Evolutionary conservation across 352 stramenopile genomes (phyloP).

Genomic region (Thraustotheca clavata): DNA sequence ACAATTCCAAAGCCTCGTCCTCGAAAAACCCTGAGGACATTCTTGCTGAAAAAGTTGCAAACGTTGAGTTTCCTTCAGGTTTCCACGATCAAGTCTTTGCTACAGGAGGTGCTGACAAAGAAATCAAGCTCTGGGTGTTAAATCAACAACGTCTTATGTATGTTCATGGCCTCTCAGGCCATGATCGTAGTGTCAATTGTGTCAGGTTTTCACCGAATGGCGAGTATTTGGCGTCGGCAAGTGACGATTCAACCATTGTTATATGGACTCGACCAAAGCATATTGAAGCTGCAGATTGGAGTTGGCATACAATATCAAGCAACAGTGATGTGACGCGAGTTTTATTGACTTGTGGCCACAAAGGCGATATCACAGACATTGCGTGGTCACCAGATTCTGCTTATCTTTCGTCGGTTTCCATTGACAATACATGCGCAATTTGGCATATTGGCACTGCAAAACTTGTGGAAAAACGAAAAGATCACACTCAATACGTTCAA

Average conservation of each 20-base stretch:
- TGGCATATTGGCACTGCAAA: conserved; percentile 76
- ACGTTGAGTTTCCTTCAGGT: background rate
- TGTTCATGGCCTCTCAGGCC: conserved; percentile 74
- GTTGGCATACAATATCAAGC: conserved; percentile 66
- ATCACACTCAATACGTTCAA: conserved; percentile 96
- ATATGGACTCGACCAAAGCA: conserved; percentile 74
- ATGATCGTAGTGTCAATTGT: conserved; percentile 87
- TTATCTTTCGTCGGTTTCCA: conserved; percentile 85
- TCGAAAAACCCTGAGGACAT: background rate
- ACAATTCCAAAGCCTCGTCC: background rate
- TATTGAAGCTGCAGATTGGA: conserved; percentile 39
- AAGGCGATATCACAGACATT: conserved; percentile 88
- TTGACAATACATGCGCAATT: conserved; percentile 89
- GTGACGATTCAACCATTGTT: conserved; percentile 85
- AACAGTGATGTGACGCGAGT: conserved; percentile 71
- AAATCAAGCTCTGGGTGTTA: conserved; percentile 85
- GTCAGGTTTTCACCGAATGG: conserved; percentile 88
- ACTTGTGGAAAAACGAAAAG: conserved; percentile 75
- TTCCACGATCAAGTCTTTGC: conserved; percentile 34
- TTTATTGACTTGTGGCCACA: conserved; percentile 71
- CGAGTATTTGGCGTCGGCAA: conserved; percentile 75
- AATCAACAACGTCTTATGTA: background rate
- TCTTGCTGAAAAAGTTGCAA: background rate
- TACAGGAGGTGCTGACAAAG: conserved; percentile 81
- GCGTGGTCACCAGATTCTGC: conserved; percentile 88